Evolutionary conservation across 2,329 filamentous ascomycete species (phyloP).

Genomic region (Neonectria neomacrospora): DNA sequence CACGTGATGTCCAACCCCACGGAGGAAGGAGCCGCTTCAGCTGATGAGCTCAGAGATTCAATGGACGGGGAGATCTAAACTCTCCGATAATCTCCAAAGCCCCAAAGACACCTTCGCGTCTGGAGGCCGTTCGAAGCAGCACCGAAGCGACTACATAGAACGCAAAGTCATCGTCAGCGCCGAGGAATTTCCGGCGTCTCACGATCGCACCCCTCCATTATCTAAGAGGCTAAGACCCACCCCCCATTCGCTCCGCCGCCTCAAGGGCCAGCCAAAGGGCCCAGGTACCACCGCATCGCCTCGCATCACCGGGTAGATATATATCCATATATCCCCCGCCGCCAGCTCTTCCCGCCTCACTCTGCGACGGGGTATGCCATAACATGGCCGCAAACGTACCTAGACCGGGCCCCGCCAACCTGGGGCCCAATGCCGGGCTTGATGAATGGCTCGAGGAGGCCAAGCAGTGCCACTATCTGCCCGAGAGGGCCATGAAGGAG

Average conservation of each 20-base stretch:
- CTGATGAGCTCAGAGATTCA: slow-evolving; percentile 1
- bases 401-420: slow-evolving; percentile 88
- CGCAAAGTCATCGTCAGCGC: slow-evolving; percentile 7
- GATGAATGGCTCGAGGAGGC: slow-evolving; percentile 98
- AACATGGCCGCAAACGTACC: slow-evolving; percentile 69
- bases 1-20: slow-evolving; percentile 25
- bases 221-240: slow-evolving; percentile 44
- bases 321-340: slow-evolving; percentile 35
- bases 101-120: background rate
- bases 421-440: slow-evolving; percentile 84
- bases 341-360: slow-evolving; percentile 29
- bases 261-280: slow-evolving; percentile 26
- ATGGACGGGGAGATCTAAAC: background rate
- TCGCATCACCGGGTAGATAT: slow-evolving; percentile 40
- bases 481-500: slow-evolving; percentile 97
- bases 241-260: slow-evolving; percentile 40
- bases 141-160: background rate
- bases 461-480: slow-evolving; percentile 96
- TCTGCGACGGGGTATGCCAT: slow-evolving; percentile 42
- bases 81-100: background rate
- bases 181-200: slow-evolving; percentile 48
- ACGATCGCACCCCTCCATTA: slow-evolving; percentile 45
- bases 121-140: background rate
- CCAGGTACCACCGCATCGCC: slow-evolving; percentile 41
- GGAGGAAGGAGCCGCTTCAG: slow-evolving; percentile 3